Conservation (phyloP, 164 flowering plant species). For the Euptelea pleiosperma region DNA sequence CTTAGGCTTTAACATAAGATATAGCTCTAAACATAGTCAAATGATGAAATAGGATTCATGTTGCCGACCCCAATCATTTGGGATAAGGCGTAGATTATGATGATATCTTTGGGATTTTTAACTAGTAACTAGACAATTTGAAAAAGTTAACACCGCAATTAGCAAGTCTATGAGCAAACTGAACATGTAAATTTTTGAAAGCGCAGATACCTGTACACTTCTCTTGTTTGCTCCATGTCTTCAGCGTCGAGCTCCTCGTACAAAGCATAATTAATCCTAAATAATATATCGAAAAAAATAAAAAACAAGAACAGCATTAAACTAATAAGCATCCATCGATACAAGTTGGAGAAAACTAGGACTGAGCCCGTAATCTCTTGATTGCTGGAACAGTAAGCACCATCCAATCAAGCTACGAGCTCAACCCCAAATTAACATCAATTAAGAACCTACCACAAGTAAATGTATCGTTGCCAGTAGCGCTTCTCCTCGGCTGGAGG, state of each 20-base stretch:
- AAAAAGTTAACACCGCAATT: neutral
- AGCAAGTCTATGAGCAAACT: neutral
- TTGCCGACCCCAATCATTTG: no score
- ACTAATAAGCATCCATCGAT: neutral
- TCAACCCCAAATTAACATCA: no score
- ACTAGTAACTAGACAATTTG: neutral
- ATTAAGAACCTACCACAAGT: slow-evolving; percentile 60
- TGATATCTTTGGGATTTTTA: no score
- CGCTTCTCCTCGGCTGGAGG: slow-evolving; percentile 97
- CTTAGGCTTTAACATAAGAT: no score
- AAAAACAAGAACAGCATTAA: neutral
- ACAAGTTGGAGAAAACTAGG: no score
- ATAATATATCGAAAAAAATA: neutral
- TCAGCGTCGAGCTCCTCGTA: slow-evolving; percentile 89
- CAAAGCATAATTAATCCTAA: slow-evolving; percentile 89
- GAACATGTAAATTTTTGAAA: neutral
- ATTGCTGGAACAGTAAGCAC: neutral
- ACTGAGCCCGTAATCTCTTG: no score
- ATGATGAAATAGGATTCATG: no score
- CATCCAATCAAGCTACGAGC: no score
- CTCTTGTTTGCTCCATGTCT: slow-evolving; percentile 73
- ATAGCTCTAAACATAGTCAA: no score
- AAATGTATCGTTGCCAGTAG: slow-evolving; percentile 93
- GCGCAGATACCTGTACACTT: slow-evolving; percentile 60
- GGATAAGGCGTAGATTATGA: no score